These are phyloP conservation scores for Puya raimondii DNA, from an alignment of 176 grass and related monocot genomes.

Conservation along the genomic window DNA sequence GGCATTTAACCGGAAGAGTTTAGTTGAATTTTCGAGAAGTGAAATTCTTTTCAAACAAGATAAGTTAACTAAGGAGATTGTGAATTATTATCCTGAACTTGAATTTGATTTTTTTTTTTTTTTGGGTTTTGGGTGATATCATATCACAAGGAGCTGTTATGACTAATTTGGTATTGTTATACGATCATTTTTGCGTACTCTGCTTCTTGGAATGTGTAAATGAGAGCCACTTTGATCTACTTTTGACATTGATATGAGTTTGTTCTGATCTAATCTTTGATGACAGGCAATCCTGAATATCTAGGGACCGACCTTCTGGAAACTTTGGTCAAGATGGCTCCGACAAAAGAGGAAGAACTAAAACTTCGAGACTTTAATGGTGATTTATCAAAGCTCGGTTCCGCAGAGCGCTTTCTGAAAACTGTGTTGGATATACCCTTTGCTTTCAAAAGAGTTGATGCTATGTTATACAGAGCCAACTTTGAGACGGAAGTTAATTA, in stretches of 20 bases:
- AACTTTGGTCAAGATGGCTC: slow-evolving; percentile 98
- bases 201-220: background rate
- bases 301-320: slow-evolving; percentile 89
- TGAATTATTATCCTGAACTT: background rate
- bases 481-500: slow-evolving; percentile 93
- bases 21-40: no score
- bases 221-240: no score
- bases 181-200: background rate
- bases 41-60: no score
- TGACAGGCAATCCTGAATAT: slow-evolving; percentile 75
- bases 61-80: no score
- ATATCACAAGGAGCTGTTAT: background rate
- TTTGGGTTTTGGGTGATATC: background rate
- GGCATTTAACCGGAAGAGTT: no score
- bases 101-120: background rate
- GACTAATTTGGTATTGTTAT: background rate
- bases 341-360: slow-evolving; percentile 94
- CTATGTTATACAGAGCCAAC: slow-evolving; percentile 93
- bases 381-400: slow-evolving; percentile 67
- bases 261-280: slow-evolving; percentile 3
- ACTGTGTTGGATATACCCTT: slow-evolving; percentile 85
- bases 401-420: slow-evolving; percentile 83
- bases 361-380: slow-evolving; percentile 70
- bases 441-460: slow-evolving; percentile 96
- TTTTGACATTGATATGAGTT: background rate